Evolutionary conservation across 78 protist species (phyloP), one percentile per base, ranked within the genome.

Genomic region (Dictyostelium brefeldianum): DNA sequence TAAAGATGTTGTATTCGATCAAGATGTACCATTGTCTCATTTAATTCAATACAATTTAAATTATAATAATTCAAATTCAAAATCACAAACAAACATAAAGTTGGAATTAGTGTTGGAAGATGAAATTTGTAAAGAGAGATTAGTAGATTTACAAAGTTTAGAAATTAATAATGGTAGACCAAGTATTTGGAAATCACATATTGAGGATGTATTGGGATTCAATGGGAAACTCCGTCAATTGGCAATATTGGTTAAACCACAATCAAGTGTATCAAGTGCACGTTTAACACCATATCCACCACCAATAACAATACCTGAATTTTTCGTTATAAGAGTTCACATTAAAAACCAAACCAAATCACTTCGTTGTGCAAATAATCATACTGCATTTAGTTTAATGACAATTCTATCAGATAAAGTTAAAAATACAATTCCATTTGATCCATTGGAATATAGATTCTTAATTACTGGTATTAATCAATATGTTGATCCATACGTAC

Each of bases 271-370:
- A 14, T 65, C 67, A 4, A 18, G 31, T 27, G 92, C 92, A 11
- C 65, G 92, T 4, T 46, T 77, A 25, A 77, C 92, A 43, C 74
- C 82, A 5, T 87, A 87, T 31, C 92, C 92, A 51, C 92, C 92
- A 12, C 92, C 92, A 18, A 25, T 43, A 77, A 62, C 92, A n/a
- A 87, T 87, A 3, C 92, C 92, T 11, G 92, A 87, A 36, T 48
- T 47, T 20, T 87, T 87, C 48, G 75, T 87, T 4, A 87, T 87
- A n/a, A 78, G 71, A 20, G 65, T 87, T 1, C 92, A 87, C 27
- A 22, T 87, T n/a, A 31, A 57, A 17, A 77, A 87, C 20, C 92
- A 87, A 50, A 87, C 92, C 5, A 87, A 87, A 27, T 74, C 92
- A 11, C 83, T 87, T 17, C 65, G 92, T 22, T 87, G 92, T 25